Evolutionary conservation across 768 basidiomycete genomes (phyloP), one percentile per base, ranked within the genome.

Genomic region (Russula emetica): DNA sequence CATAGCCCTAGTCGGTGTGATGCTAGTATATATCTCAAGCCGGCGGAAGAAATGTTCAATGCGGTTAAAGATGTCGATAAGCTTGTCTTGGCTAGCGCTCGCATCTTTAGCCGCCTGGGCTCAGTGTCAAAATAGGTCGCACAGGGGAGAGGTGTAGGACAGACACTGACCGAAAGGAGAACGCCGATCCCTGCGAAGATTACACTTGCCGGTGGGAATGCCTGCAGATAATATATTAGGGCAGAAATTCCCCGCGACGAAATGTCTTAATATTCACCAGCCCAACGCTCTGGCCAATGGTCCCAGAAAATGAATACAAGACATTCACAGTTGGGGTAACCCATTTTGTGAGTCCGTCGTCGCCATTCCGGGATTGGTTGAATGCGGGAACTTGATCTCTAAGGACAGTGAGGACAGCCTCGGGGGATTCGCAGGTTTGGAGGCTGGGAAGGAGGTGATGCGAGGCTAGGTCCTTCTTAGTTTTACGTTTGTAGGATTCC

Each of bases 301-400:
- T 26, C 10, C 22, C 5, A 2, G 59, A 53, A 42, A 60, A 32
- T 2, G 51, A 2, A 16, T 30, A 60, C 13, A 60, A 26, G 3
- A 60, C 59, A 7, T 52, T 60, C 9, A 60, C 10, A 0, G 38
- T 60, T 18, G 59, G 59, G 11, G 16, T 16, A 5, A 60, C 51
- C 28, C n/a, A 60, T 32, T 60, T 60, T 20, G 32, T 11, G 2
- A 60, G 30, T 2, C 28, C 5, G 6, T 53, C n/a, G 6, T 30
- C 20, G 18, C 28, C 6, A 18, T 22, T 53, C 28, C 11, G 28
- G 20, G 50, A 22, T 53, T 22, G 10, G 4, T 22, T 16, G 20
- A 44, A 22, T 0, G 24, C 7, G 5, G 26, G 36, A 3, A 52
- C 1, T 44, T 42, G 38, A 14, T n/a, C 30, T 30, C 42, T 51